phyloP scores from a whole-genome alignment of 305 asterid species.

The Lippia alba region DNA sequence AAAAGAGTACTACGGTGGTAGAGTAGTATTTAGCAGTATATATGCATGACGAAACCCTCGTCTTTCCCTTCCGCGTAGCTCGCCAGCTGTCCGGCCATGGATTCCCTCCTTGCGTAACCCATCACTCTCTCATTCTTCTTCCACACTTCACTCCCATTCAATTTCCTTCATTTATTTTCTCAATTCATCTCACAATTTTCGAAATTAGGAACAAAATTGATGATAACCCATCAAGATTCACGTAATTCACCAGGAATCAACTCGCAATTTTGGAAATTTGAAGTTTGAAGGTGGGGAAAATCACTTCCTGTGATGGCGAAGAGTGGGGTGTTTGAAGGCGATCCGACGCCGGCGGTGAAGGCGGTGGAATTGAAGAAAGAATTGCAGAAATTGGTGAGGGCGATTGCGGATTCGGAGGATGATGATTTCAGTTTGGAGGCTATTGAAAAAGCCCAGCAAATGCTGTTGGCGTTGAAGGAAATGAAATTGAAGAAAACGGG shows the following conservation, averaged over 20 bases:
- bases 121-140: not conserved
- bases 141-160: slow-evolving; percentile 10
- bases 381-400: slow-evolving; percentile 62
- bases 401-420: slow-evolving; percentile 61
- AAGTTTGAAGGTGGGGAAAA: not conserved
- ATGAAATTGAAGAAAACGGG: slow-evolving; percentile 53
- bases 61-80: slow-evolving; percentile 35
- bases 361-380: slow-evolving; percentile 71
- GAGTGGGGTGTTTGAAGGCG: slow-evolving; percentile 58
- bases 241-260: not conserved
- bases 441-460: slow-evolving; percentile 63
- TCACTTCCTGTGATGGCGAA: slow-evolving; percentile 60
- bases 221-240: slow-evolving; percentile 8
- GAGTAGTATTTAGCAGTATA: not conserved
- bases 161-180: no score
- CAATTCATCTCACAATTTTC: not conserved
- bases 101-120: slow-evolving; percentile 49
- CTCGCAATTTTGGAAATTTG: no score
- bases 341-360: slow-evolving; percentile 50
- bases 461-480: slow-evolving; percentile 58
- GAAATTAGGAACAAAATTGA: slow-evolving; percentile 6
- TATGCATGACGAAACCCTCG: slow-evolving; percentile 34
- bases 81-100: slow-evolving; percentile 74
- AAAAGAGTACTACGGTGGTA: not conserved
- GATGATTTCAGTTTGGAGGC: slow-evolving; percentile 64